Base-by-base conservation (phyloP, 768 basidiomycete genomes). In the Amanita jacksonii region DNA sequence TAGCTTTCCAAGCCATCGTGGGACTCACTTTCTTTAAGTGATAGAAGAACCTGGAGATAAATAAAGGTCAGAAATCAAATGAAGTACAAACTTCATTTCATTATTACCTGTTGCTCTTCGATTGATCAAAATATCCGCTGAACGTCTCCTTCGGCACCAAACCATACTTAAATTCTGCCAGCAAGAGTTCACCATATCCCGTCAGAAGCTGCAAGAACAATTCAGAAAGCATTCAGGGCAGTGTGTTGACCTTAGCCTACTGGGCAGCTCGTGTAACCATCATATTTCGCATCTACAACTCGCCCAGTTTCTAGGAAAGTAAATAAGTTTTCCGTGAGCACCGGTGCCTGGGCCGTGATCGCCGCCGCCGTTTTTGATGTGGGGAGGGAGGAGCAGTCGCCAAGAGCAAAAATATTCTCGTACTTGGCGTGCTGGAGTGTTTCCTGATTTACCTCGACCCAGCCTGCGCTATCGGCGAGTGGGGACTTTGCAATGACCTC, bases 301-400 rank as follows among this genome's bases (percentile, higher is more conserved):
- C 74, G 74, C 25, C 91, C 92, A 1, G 74, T 79, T 51, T 84
- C 76, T 58, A 90, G 64, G 24, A 85, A 64, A 20, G 79, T 78
- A 60, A 79, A 82, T 28, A 97, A 48, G 63, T 97, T 98, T 63
- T 97, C 87, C 1, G 82, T 76, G 35, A 98, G 71, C 4, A 99
- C 82, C 8, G 94, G 94, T 1, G 86, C 81, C 61, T 99, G 90
- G 0, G 78, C 79, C 2, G 87, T 90, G 54, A 97, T 85, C 4
- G 93, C 94, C 10, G 94, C 93, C 0, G 86, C 89, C 0, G 94
- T 99, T 72, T 94, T 99, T 61, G 87, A 90, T 20, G 91, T 98
- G 6, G 94, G 94, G 22, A 96, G 63, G 27, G 81, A 86, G 18
- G 88, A 85, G 55, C 85, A 86, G 58, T 99, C 94, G n/a, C 94